phyloP scores from a whole-genome alignment of 2,329 filamentous ascomycete species.

The Waltergamsia citrina region DNA sequence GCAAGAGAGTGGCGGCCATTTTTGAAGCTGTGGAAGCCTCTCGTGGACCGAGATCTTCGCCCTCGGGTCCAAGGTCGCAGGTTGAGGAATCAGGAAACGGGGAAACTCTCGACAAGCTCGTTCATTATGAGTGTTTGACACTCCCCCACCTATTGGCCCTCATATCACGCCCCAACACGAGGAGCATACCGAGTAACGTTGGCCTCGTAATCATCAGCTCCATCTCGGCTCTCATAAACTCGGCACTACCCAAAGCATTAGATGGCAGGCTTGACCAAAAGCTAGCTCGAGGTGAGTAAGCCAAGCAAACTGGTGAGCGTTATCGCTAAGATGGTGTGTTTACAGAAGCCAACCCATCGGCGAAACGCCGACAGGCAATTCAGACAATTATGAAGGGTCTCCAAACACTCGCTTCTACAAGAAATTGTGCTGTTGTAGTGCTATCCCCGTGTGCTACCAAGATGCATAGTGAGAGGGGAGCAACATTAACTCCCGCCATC shows the following conservation, averaged over 20 bases:
- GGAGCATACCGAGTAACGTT: slow-evolving; percentile 53
- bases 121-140: slow-evolving; percentile 43
- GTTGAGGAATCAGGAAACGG: not conserved
- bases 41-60: slow-evolving; percentile 9
- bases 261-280: slow-evolving; percentile 27
- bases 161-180: slow-evolving; percentile 54
- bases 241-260: slow-evolving; percentile 59
- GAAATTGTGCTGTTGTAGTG: slow-evolving; percentile 64
- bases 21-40: slow-evolving; percentile 10
- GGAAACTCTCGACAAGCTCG: slow-evolving; percentile 16
- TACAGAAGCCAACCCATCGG: slow-evolving; percentile 24
- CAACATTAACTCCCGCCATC: slow-evolving; percentile 66
- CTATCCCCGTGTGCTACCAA: slow-evolving; percentile 77
- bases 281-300: slow-evolving; percentile 3
- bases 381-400: slow-evolving; percentile 61
- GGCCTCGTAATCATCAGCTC: slow-evolving; percentile 70
- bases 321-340: slow-evolving; percentile 2
- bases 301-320: not conserved
- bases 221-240: slow-evolving; percentile 66
- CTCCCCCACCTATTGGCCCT: slow-evolving; percentile 70
- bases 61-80: slow-evolving; percentile 5
- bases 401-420: slow-evolving; percentile 64
- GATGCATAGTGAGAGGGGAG: slow-evolving; percentile 56
- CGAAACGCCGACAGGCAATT: slow-evolving; percentile 40
- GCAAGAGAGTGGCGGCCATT: slow-evolving; percentile 16